These are phyloP conservation scores for Phaeodactylum tricornutum DNA, from an alignment of 108 stramenopile species.

Conservation along the genomic window DNA sequence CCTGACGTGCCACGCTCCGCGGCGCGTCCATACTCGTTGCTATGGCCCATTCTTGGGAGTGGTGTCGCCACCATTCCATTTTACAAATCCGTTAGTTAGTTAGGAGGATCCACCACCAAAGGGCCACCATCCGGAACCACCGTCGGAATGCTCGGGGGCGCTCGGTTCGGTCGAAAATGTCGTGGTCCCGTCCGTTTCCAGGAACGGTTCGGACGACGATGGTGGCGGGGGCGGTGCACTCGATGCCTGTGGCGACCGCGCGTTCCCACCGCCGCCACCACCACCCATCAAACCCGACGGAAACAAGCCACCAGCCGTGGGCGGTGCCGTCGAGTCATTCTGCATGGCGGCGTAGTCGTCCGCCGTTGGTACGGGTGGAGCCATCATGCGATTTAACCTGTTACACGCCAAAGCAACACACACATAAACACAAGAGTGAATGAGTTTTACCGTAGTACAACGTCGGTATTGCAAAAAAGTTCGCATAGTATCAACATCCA, in stretches of 20 bases:
- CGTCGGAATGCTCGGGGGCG: not conserved
- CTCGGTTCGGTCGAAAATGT: constrained; percentile 31
- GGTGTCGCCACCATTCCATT: too few relatives aligned
- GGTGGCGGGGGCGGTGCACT: constrained; percentile 10
- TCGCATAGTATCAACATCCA: not conserved
- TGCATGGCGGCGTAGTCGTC: constrained; percentile 27
- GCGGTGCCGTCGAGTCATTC: constrained; percentile 83
- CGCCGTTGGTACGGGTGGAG: constrained; percentile 33
- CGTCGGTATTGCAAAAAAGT: too few relatives aligned
- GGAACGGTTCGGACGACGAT: constrained; percentile 2
- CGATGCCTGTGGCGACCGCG: constrained; percentile 1
- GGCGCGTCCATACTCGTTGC: too few relatives aligned
- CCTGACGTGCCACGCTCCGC: too few relatives aligned
- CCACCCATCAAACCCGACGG: constrained; percentile 26
- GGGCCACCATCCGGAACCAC: constrained; percentile 21
- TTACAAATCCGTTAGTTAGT: too few relatives aligned
- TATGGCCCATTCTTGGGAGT: too few relatives aligned
- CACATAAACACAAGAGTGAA: too few relatives aligned
- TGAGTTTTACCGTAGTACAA: too few relatives aligned
- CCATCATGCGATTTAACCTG: constrained; percentile 40
- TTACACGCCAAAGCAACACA: too few relatives aligned
- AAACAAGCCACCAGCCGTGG: constrained; percentile 68
- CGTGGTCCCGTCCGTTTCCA: constrained; percentile 12
- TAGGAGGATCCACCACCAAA: constrained; percentile 17
- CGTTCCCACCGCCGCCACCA: constrained; percentile 1